These are phyloP conservation scores for Penicillium sp. DNA, from an alignment of 2,329 filamentous ascomycete genomes.

Conservation along the genomic window DNA sequence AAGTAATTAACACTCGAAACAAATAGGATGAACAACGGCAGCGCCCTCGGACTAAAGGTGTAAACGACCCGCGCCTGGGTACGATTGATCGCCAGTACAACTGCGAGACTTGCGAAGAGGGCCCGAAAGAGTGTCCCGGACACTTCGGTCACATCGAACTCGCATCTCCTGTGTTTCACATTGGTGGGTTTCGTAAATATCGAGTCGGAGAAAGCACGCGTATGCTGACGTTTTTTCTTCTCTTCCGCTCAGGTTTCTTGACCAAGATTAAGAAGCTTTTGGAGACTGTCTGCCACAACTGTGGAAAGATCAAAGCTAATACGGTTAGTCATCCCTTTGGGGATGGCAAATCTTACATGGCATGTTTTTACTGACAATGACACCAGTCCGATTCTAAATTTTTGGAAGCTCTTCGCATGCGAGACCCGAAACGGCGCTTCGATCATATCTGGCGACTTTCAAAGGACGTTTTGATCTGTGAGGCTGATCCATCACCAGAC, in stretches of 20 bases:
- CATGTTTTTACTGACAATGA: slow-evolving; percentile 47
- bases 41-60: slow-evolving; percentile 83
- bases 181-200: slow-evolving; percentile 48
- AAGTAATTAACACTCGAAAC: slow-evolving; percentile 4
- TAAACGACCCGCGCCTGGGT: slow-evolving; percentile 94
- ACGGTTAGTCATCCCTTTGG: slow-evolving; percentile 80
- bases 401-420: slow-evolving; percentile 73
- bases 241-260: slow-evolving; percentile 71
- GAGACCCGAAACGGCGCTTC: slow-evolving; percentile 94
- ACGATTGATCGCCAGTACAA: slow-evolving; percentile 95
- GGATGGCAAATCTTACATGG: slow-evolving; percentile 57
- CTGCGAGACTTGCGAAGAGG: slow-evolving; percentile 94
- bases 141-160: slow-evolving; percentile 99
- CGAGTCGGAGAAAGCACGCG: not conserved
- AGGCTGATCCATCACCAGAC: slow-evolving; percentile 70
- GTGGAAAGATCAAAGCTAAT: slow-evolving; percentile 95
- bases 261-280: slow-evolving; percentile 99
- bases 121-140: slow-evolving; percentile 92
- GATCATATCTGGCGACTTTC: slow-evolving; percentile 88
- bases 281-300: slow-evolving; percentile 98
- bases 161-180: slow-evolving; percentile 91
- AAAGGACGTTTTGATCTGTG: slow-evolving; percentile 83
- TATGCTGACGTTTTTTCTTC: slow-evolving; percentile 26
- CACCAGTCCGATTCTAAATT: slow-evolving; percentile 81
- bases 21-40: slow-evolving; percentile 79